Percentiles rank a stretch among this genome's conserved stretches.
Conservation (phyloP, 2,329 filamentous ascomycete species). For the Immersiporthe knoxdaviesiana region DNA sequence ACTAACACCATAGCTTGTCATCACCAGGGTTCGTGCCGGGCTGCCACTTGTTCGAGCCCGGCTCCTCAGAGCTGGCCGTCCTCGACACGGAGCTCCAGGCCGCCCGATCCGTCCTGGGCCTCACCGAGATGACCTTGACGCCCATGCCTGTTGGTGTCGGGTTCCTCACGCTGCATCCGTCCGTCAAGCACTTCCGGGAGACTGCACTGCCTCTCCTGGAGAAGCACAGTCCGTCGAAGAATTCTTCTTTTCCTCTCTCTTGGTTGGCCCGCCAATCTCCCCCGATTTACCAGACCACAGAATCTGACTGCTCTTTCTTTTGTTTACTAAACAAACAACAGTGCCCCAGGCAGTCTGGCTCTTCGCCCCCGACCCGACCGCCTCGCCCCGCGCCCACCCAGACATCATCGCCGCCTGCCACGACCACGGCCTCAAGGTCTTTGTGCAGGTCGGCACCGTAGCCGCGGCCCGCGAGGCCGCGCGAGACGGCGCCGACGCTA, state of each 20-base stretch:
- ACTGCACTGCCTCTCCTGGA: slow-evolving; percentile 55
- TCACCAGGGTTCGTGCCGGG: slow-evolving; percentile 39
- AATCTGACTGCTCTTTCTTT: background rate
- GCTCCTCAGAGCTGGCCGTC: slow-evolving; percentile 34
- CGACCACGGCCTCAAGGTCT: slow-evolving; percentile 49
- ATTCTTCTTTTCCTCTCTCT: background rate
- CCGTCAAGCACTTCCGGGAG: slow-evolving; percentile 43
- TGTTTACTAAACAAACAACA: background rate
- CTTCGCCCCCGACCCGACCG: slow-evolving; percentile 59
- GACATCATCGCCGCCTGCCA: slow-evolving; percentile 43
- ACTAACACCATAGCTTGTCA: slow-evolving; percentile 5
- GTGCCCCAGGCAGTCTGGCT: slow-evolving; percentile 67
- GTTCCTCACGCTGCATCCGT: slow-evolving; percentile 60
- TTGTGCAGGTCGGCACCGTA: slow-evolving; percentile 66
- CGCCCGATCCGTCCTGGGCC: slow-evolving; percentile 35
- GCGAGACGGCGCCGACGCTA: slow-evolving; percentile 55
- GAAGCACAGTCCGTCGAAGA: slow-evolving; percentile 41
- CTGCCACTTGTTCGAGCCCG: slow-evolving; percentile 39
- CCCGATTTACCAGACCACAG: background rate
- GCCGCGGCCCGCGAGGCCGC: slow-evolving; percentile 55
- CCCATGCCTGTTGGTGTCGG: slow-evolving; percentile 61
- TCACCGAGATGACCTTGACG: slow-evolving; percentile 31
- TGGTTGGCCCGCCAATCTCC: background rate
- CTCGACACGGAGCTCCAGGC: slow-evolving; percentile 40
- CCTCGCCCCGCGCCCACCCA: slow-evolving; percentile 36